These are phyloP conservation scores for Yamadazyma pseudoaaseri DNA, from an alignment of 1,139 yeast genomes.

Conservation along the genomic window DNA sequence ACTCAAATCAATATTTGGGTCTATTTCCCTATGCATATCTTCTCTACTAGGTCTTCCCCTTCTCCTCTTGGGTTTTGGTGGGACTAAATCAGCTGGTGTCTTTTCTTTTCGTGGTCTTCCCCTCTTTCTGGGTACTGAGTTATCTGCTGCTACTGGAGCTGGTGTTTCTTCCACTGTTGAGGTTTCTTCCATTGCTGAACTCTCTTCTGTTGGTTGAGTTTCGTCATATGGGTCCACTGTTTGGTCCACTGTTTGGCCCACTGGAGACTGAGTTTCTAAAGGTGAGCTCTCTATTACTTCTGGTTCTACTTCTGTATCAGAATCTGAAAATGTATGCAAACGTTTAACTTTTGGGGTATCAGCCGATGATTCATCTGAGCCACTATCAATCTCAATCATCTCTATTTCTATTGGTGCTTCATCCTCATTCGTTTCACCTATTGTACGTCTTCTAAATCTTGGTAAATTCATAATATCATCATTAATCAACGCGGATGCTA, in stretches of 20 bases:
- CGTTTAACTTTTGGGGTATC: neutral
- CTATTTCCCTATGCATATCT: slow-evolving; percentile 1
- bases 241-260: neutral
- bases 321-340: neutral
- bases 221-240: neutral
- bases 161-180: slow-evolving; percentile 2
- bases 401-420: no score
- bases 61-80: slow-evolving; percentile 9
- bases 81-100: neutral
- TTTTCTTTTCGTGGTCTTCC: slow-evolving; percentile 13
- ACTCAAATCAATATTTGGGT: slow-evolving; percentile 1
- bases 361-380: neutral
- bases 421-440: neutral
- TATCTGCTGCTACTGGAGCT: no score
- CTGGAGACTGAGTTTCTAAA: neutral
- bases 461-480: slow-evolving; percentile 26
- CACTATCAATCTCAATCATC: no score
- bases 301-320: neutral
- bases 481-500: slow-evolving; percentile 26
- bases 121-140: slow-evolving; percentile 9
- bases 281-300: neutral
- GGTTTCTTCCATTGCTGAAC: no score
- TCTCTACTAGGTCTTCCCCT: slow-evolving; percentile 17
- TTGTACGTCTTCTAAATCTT: slow-evolving; percentile 15
- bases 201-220: neutral